These are phyloP conservation scores for Colletotrichum paranaense DNA, from an alignment of 2,329 filamentous ascomycete genomes.

Conservation along the genomic window DNA sequence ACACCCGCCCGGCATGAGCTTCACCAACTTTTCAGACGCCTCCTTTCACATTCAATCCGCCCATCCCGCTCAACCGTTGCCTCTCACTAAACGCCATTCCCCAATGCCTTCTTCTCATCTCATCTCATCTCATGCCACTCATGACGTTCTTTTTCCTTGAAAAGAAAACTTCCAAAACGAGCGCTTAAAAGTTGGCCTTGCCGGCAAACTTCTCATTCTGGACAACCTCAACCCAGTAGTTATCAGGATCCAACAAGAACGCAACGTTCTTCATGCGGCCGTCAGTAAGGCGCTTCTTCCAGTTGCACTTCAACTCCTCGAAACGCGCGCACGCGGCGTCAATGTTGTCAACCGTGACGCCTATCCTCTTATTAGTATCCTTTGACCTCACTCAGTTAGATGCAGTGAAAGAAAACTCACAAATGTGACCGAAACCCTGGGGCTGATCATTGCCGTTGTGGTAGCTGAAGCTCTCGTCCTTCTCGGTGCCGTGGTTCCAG, in stretches of 20 bases:
- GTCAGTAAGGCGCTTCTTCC: slow-evolving; percentile 96
- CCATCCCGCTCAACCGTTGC: neutral
- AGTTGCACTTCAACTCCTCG: slow-evolving; percentile 82
- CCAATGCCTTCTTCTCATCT: too few relatives aligned
- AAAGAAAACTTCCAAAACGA: accelerated
- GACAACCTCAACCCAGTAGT: slow-evolving; percentile 84
- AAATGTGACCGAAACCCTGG: slow-evolving; percentile 95
- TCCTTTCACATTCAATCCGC: neutral
- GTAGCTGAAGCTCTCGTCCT: slow-evolving; percentile 85
- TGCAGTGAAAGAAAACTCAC: slow-evolving; percentile 56
- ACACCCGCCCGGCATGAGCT: neutral
- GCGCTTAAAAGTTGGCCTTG: slow-evolving; percentile 61
- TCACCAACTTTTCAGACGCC: slow-evolving; percentile 1
- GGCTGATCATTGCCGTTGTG: slow-evolving; percentile 93
- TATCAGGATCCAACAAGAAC: slow-evolving; percentile 89
- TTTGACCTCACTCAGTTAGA: too few relatives aligned
- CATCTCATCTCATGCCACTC: too few relatives aligned
- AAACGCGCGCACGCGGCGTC: slow-evolving; percentile 88
- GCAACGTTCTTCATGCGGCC: slow-evolving; percentile 94
- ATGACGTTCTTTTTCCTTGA: neutral
- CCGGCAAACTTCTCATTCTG: slow-evolving; percentile 79
- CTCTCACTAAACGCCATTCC: slow-evolving; percentile 6
- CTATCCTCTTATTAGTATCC: slow-evolving; percentile 48
- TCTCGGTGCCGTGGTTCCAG: slow-evolving; percentile 87
- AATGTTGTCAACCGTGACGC: slow-evolving; percentile 87